Evolutionary conservation across 768 basidiomycete species (phyloP).

Genomic region (Candolleomyces eurysporus): DNA sequence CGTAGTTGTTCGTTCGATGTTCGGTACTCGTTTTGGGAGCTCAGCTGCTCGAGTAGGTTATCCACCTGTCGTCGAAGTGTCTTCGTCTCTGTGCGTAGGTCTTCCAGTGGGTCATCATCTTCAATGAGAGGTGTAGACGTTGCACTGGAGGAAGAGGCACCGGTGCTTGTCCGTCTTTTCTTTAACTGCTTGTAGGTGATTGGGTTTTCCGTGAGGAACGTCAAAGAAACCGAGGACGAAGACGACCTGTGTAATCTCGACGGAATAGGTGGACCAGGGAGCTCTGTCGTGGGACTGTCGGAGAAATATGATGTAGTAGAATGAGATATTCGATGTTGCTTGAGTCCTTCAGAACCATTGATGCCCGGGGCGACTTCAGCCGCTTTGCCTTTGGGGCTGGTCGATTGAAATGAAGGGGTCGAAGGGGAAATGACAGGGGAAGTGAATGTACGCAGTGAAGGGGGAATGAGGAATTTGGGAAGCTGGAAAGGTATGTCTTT

Average conservation of each 20-base stretch:
- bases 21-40: constrained; percentile 22
- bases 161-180: neutral
- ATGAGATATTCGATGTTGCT: neutral
- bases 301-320: neutral
- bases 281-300: neutral
- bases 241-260: neutral
- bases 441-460: constrained; percentile 14
- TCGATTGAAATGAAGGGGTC: neutral
- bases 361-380: neutral
- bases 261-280: neutral
- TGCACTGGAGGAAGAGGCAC: neutral
- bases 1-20: constrained; percentile 21
- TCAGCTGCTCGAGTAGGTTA: constrained; percentile 24
- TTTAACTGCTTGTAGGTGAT: neutral
- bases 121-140: constrained; percentile 4
- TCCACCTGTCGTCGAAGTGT: constrained; percentile 25
- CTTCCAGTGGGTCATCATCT: constrained; percentile 19
- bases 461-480: constrained; percentile 31
- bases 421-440: neutral
- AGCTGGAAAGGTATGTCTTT: constrained; percentile 29
- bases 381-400: constrained; percentile 2
- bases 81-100: constrained; percentile 26
- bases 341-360: neutral
- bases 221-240: neutral
- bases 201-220: neutral